Base-by-base conservation (phyloP, 2,329 filamentous ascomycete genomes). In the Aaosphaeria arxii region DNA sequence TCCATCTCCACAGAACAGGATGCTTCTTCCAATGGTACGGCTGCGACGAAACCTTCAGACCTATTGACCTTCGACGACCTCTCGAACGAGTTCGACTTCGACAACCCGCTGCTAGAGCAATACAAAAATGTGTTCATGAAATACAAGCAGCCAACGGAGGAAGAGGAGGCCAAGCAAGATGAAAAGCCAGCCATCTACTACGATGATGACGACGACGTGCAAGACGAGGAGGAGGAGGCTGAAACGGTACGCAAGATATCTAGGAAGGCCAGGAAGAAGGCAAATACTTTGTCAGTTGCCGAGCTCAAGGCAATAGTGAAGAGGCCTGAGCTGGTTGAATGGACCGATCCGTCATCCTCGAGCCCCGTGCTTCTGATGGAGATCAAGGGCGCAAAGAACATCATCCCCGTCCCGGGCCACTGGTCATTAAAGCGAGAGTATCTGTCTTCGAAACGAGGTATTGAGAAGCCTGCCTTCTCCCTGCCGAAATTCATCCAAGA, bases 401-500 rank as follows among this genome's bases (percentile, higher is more conserved):
- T 96, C 29, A 91, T 99, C 1, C 94, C 94, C 1, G 94, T 99
- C 1, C 94, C 94, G 1, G 79, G 81, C 4, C 94, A 99, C 69
- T 99, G 94, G 94, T 91, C 89, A 0, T 76, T 99, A 47, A 99
- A 99, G 76, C 85, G 94, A 57, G 94, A 99, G 69, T 99, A 99
- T 65, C 78, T 99, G 3, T 97, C 92, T 1, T 96, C 91, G 40
- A 99, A 99, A 73, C 83, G 94, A 51, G 94, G 94, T 73, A 89
- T 99, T 51, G 94, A 99, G 71, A 99, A 99, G 73, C 83, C 92
- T 1, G 86, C 91, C 0, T 99, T 97, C 70, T 82, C 89, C 29
- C 80, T 99, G 11, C 94, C 94, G 1, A 94, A 92, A 62, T 99
- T 97, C 70, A 99, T 99, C 56, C 88, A 92, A 60, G 94, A 97